phyloP scores from a whole-genome alignment of 2,329 filamentous ascomycete genomes.

The Thermochaetoides dissita region DNA sequence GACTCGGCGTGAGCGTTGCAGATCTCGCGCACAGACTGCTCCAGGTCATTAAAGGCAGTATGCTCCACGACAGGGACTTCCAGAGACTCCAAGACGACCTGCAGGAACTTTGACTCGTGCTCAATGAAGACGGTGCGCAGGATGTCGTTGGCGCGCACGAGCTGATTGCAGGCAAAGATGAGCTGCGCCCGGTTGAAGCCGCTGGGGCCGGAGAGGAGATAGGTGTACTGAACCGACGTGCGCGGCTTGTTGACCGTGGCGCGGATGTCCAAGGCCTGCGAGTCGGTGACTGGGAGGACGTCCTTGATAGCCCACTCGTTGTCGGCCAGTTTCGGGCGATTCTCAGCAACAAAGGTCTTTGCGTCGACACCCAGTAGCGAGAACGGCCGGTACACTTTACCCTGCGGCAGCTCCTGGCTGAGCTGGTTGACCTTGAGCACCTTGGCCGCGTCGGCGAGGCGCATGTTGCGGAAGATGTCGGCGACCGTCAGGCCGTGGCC shows the following conservation, averaged over 20 bases:
- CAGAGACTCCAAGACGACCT: constrained; percentile 43
- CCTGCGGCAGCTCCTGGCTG: neutral
- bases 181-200: constrained; percentile 5
- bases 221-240: constrained; percentile 49
- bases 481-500: constrained; percentile 31
- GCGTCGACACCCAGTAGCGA: constrained; percentile 31
- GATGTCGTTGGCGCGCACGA: constrained; percentile 11
- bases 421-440: constrained; percentile 15
- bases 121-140: constrained; percentile 25
- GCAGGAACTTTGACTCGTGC: constrained; percentile 32
- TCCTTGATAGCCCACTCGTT: constrained; percentile 27
- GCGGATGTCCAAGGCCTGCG: constrained; percentile 11
- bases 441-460: constrained; percentile 12
- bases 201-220: constrained; percentile 41
- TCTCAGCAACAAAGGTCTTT: constrained; percentile 28
- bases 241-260: constrained; percentile 20
- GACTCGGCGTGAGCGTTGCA: constrained; percentile 29
- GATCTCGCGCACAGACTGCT: constrained; percentile 19
- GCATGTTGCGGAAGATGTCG: constrained; percentile 29
- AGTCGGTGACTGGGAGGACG: constrained; percentile 13
- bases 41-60: constrained; percentile 29
- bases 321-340: constrained; percentile 36
- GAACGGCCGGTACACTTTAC: constrained; percentile 26
- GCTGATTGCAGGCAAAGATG: constrained; percentile 3
- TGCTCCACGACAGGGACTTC: constrained; percentile 33